Evolutionary conservation across 108 stramenopile species (phyloP).

Genomic region (Heterococcus sp.): DNA sequence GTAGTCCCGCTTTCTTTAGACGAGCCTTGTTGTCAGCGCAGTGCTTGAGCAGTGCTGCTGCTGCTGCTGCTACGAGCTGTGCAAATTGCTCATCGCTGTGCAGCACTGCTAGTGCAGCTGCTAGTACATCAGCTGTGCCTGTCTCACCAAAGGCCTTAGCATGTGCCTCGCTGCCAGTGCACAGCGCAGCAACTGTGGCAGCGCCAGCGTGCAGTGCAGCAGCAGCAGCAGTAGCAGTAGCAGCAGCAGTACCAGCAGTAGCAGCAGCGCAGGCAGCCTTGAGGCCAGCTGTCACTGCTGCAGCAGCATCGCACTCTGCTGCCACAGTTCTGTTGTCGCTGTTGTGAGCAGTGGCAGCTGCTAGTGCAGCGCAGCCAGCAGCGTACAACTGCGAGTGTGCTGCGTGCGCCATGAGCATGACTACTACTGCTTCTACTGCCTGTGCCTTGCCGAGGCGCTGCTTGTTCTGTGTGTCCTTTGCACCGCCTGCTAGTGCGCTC

Average conservation of each 20-base stretch:
- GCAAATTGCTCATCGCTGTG: not conserved
- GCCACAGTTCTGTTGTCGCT: not conserved
- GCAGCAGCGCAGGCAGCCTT: not conserved
- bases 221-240: not conserved
- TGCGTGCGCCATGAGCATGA: not conserved
- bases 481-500: not conserved
- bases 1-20: not conserved
- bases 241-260: not conserved
- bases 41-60: not conserved
- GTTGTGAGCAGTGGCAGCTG: not conserved
- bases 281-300: not conserved
- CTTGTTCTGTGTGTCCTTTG: not conserved
- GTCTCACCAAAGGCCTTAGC: not conserved
- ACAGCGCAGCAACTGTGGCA: not conserved
- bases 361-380: not conserved
- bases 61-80: not conserved
- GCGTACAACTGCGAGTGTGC: not conserved
- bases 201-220: not conserved
- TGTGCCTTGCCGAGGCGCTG: not conserved
- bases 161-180: not conserved
- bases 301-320: not conserved
- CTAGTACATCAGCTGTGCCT: not conserved
- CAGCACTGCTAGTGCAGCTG: not conserved
- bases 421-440: not conserved
- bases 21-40: not conserved